A percentile compares a stretch with the other conserved stretches of the same genome.
phyloP scores from a whole-genome alignment of 345 rosid genomes.

The Aquilaria yunnanensis region DNA sequence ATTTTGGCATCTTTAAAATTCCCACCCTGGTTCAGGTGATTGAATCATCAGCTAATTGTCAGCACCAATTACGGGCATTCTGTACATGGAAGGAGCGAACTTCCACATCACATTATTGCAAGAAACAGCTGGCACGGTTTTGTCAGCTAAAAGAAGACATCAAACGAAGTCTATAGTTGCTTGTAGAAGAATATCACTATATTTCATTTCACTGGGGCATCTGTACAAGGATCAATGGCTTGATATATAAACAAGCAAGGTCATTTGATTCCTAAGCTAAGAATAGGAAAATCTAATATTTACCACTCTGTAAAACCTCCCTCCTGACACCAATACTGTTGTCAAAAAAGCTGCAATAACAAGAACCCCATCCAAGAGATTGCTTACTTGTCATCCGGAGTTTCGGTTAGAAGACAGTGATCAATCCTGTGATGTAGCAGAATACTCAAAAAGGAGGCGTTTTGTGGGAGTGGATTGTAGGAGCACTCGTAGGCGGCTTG shows the following conservation, averaged over 20 bases:
- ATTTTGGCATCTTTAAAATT: too few relatives aligned
- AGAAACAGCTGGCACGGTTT: too few relatives aligned
- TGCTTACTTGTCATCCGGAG: not conserved
- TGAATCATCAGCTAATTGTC: slow-evolving; percentile 81
- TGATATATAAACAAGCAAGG: slow-evolving; percentile 21
- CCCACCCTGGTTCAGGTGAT: slow-evolving; percentile 89
- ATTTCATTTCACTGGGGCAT: slow-evolving; percentile 5
- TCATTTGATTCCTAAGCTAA: slow-evolving; percentile 28
- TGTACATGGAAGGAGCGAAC: slow-evolving; percentile 89
- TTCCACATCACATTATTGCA: too few relatives aligned
- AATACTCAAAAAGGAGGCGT: slow-evolving; percentile 87
- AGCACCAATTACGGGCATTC: slow-evolving; percentile 84
- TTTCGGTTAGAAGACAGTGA: slow-evolving; percentile 1
- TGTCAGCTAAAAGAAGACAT: too few relatives aligned
- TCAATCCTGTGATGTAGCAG: slow-evolving; percentile 89
- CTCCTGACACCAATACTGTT: not conserved
- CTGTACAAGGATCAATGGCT: slow-evolving; percentile 6
- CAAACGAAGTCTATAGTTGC: too few relatives aligned
- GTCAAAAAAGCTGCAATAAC: not conserved
- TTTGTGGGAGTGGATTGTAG: slow-evolving; percentile 89
- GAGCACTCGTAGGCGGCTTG: slow-evolving; percentile 83
- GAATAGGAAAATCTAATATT: slow-evolving; percentile 18
- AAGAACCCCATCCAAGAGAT: not conserved
- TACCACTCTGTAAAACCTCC: not conserved
- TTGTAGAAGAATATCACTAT: too few relatives aligned